These are phyloP conservation scores for Corymbia maculata DNA, from an alignment of 345 rosid genomes.

Conservation along the genomic window DNA sequence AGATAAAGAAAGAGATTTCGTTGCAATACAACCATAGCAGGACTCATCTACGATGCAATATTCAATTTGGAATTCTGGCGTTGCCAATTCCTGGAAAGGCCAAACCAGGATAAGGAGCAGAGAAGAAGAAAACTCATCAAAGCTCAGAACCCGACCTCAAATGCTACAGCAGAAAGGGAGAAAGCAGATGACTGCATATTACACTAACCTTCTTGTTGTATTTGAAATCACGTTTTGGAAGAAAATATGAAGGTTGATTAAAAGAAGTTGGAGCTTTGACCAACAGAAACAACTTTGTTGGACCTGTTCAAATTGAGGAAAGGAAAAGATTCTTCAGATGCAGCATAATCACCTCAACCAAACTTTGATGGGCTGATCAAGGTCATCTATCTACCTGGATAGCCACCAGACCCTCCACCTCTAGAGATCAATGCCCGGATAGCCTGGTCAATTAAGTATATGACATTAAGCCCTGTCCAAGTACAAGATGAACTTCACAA, in stretches of 20 bases:
- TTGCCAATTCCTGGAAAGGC: background rate
- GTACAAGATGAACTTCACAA: constrained; percentile 2
- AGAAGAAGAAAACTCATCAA: background rate
- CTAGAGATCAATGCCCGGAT: constrained; percentile 63
- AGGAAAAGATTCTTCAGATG: background rate
- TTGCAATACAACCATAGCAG: background rate
- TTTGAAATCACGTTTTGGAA: constrained; percentile 91
- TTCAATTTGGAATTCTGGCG: background rate
- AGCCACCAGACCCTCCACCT: constrained; percentile 72
- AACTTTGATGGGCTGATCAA: background rate
- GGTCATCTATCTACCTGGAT: constrained; percentile 51
- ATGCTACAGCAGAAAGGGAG: background rate
- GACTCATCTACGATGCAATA: background rate
- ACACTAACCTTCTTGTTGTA: constrained; percentile 63
- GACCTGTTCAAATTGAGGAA: constrained; percentile 30
- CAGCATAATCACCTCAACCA: background rate
- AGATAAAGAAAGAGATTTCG: background rate
- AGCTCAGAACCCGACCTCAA: background rate
- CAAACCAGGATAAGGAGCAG: background rate
- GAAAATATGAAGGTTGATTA: constrained; percentile 70
- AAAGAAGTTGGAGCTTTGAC: constrained; percentile 69
- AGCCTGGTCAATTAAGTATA: constrained; percentile 24
- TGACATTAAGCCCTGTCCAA: background rate
- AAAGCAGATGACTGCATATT: background rate
- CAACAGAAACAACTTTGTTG: constrained; percentile 67